Percentiles rank a stretch among this genome's conserved stretches.
These are phyloP conservation scores for Volvariella volvacea DNA, from an alignment of 1,284 basidiomycete species.

Conservation along the genomic window DNA sequence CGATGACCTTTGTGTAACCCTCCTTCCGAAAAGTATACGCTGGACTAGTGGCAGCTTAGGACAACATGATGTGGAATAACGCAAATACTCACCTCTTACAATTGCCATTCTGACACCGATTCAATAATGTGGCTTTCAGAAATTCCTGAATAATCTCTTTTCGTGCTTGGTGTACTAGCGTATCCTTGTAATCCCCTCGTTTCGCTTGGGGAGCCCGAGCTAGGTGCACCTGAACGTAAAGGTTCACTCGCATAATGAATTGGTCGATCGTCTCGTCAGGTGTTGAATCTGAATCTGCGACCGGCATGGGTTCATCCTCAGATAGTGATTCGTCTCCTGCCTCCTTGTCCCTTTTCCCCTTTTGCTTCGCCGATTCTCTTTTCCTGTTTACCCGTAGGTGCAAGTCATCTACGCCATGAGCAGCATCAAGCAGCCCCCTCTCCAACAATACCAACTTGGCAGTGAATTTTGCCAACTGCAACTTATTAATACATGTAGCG, in stretches of 20 bases:
- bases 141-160: conserved; percentile 84
- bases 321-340: conserved; percentile 33
- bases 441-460: conserved; percentile 90
- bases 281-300: conserved; percentile 14
- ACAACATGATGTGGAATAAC: conserved; percentile 4
- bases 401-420: conserved; percentile 71
- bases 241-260: conserved; percentile 65
- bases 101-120: conserved; percentile 69
- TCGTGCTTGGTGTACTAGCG: conserved; percentile 81
- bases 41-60: conserved; percentile 38
- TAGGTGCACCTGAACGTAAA: conserved; percentile 68
- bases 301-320: conserved; percentile 14
- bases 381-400: conserved; percentile 23
- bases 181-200: conserved; percentile 86
- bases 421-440: conserved; percentile 81
- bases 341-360: conserved; percentile 28
- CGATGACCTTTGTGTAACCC: conserved; percentile 90
- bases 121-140: conserved; percentile 61
- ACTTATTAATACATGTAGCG: not conserved
- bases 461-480: conserved; percentile 73
- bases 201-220: conserved; percentile 50
- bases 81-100: conserved; percentile 72
- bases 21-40: conserved; percentile 91
- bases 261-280: conserved; percentile 52
- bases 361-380: conserved; percentile 13